Base-by-base conservation (phyloP, 139 green algal genomes). In the Chlamydomonas sphaeroides region DNA sequence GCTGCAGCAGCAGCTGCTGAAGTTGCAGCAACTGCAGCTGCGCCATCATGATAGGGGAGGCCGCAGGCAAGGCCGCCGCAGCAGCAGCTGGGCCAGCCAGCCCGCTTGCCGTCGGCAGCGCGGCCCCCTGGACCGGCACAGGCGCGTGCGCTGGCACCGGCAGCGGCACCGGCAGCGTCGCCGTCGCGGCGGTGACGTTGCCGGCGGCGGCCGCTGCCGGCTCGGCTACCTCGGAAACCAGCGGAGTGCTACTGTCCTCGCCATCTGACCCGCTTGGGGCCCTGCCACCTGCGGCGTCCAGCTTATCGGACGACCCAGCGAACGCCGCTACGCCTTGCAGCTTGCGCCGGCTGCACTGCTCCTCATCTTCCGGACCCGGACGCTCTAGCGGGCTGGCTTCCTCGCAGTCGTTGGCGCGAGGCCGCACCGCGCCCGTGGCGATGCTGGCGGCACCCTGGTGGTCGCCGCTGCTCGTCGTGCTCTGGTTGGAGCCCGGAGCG, bases 171-270 rank as follows among this genome's bases (percentile, higher is more conserved):
- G 65, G 17, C 33, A 36, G 26, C 26, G 39, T 6, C 21, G 39
- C 39, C 15, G 66, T 6, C 5, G 38, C 25, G 39, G 42, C 30
- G 59, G 18, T 66, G n/a, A 30, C 59, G 8, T 6, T 38, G 30
- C n/a, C 59, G 30, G 7, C n/a, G n/a, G 26, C 59, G 53, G 53
- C 20, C 5, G 20, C 21, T 8, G 21, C 20, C 11, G 21, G 23
- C 5, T 26, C 17, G 11, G 20, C 59, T 2, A 11, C 59, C 5
- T 36, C 59, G 59, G 11, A 38, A 5, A 4, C 68, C 33, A 75
- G 68, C 26, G 56, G 72, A 25, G 71, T 68, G 56, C 72, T n/a
- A n/a, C n/a, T 80, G 72, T 57, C 39, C 36, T 80, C 72, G 26
- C 11, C 72, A 14, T 80, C 72, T 20, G 72, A 80, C 10, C 53